These are phyloP conservation scores for Talaromyces trachyspermus DNA, from an alignment of 495 filamentous ascomycete species.

Conservation along the genomic window DNA sequence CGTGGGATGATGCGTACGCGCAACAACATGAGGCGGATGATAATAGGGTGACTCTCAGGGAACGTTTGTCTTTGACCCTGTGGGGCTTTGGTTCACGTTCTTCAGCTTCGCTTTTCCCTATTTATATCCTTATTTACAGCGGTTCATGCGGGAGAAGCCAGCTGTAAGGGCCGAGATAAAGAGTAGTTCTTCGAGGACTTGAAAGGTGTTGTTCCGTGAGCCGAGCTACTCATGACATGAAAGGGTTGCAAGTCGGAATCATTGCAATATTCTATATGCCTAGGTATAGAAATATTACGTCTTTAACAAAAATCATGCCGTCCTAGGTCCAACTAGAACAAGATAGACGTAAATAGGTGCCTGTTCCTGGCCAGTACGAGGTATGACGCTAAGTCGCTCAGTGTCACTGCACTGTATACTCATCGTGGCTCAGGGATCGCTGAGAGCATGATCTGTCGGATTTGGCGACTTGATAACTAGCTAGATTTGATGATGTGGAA, in stretches of 20 bases:
- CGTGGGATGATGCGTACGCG: slow-evolving; percentile 15
- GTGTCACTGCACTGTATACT: too few species aligned
- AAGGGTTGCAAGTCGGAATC: too few species aligned
- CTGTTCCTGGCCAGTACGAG: too few species aligned
- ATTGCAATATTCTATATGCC: too few species aligned
- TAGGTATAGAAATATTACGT: neutral
- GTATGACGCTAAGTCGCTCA: too few species aligned
- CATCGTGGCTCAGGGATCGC: too few species aligned
- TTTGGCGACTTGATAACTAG: too few species aligned
- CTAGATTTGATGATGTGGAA: too few species aligned
- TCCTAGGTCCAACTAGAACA: neutral
- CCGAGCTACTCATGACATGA: too few species aligned
- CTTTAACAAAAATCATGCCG: neutral
- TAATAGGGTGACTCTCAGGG: neutral
- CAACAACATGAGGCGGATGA: neutral
- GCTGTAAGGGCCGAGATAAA: neutral
- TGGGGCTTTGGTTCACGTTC: neutral
- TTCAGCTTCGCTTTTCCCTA: neutral
- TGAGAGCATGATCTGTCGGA: too few species aligned
- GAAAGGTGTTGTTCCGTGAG: too few species aligned
- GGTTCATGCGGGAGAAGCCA: slow-evolving; percentile 1
- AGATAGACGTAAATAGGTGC: neutral
- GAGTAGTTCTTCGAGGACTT: neutral
- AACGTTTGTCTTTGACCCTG: neutral
- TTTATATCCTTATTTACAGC: neutral